Evolutionary conservation across 345 rosid genomes (phyloP).

Genomic region (Syzygium aromaticum): DNA sequence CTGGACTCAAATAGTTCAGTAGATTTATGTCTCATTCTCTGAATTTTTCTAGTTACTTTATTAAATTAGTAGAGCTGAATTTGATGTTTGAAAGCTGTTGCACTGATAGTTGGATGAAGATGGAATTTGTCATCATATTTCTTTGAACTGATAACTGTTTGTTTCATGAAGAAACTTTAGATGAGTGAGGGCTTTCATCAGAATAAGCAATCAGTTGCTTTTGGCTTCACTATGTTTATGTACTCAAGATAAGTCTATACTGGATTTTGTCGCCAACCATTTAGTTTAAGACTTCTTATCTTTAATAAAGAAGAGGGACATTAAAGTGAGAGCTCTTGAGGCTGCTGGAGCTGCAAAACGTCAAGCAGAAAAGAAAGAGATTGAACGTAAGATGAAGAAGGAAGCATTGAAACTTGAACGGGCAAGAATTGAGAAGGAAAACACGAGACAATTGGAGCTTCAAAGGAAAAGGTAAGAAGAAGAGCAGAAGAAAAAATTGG

Average conservation of each 20-base stretch:
- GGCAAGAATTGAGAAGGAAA: conserved; percentile 65
- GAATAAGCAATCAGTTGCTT: background rate
- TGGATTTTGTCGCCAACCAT: background rate
- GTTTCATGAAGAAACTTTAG: background rate
- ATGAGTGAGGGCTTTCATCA: background rate
- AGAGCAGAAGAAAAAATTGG: conserved; percentile 67
- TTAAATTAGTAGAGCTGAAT: background rate
- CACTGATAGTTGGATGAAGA: background rate
- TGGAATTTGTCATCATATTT: background rate
- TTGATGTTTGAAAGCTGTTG: background rate
- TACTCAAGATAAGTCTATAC: background rate
- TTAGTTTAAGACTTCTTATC: background rate
- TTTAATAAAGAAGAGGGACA: conserved; percentile 68
- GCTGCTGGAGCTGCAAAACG: conserved; percentile 84
- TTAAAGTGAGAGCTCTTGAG: conserved; percentile 85
- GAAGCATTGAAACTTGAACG: conserved; percentile 77
- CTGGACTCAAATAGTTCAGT: background rate
- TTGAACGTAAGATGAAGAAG: conserved; percentile 74
- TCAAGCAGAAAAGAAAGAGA: conserved; percentile 76
- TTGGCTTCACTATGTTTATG: background rate
- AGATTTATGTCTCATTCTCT: background rate
- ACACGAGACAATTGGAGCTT: conserved; percentile 46
- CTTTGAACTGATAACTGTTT: background rate
- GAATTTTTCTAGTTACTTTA: background rate
- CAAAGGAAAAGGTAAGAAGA: conserved; percentile 75